These are phyloP conservation scores for Aureobasidium sp. DNA, from an alignment of 2,329 filamentous ascomycete species.

Conservation along the genomic window DNA sequence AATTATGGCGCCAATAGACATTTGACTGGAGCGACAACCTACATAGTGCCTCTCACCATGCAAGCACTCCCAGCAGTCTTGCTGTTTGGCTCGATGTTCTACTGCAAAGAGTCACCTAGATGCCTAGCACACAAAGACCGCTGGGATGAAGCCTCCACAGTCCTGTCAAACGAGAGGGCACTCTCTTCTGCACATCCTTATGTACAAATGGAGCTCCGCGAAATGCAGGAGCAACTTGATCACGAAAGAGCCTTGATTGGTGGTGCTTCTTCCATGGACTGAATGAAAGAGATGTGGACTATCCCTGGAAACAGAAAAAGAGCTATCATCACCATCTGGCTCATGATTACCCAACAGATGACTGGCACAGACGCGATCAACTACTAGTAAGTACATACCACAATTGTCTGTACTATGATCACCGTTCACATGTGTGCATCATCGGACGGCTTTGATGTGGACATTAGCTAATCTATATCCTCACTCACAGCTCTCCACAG, in stretches of 20 bases:
- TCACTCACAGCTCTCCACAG: conserved; percentile 35
- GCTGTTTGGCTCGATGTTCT: conserved; percentile 51
- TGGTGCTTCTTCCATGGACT: conserved; percentile 53
- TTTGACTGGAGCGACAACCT: conserved; percentile 41
- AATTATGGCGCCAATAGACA: conserved; percentile 28
- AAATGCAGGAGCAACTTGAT: conserved; percentile 58
- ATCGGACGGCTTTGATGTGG: conserved; percentile 36
- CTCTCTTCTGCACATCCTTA: conserved; percentile 53
- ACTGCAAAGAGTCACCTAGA: conserved; percentile 55
- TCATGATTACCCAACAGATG: conserved; percentile 64
- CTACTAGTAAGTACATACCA: conserved; percentile 3
- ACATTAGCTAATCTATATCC: conserved; percentile 60
- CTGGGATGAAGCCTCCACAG: conserved; percentile 54
- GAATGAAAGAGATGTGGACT: conserved; percentile 60
- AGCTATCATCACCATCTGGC: conserved; percentile 54
- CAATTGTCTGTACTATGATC: background rate
- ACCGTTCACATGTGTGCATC: background rate
- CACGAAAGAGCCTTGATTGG: conserved; percentile 62
- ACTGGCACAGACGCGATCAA: conserved; percentile 41
- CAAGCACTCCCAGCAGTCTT: conserved; percentile 56
- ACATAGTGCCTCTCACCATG: conserved; percentile 54
- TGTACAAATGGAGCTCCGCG: conserved; percentile 44
- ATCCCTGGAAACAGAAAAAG: conserved; percentile 57
- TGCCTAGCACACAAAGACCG: conserved; percentile 60
- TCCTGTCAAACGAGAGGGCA: conserved; percentile 51